Conservation (phyloP, 2,329 filamentous ascomycete genomes). For the Fusarium brachygibbosum region DNA sequence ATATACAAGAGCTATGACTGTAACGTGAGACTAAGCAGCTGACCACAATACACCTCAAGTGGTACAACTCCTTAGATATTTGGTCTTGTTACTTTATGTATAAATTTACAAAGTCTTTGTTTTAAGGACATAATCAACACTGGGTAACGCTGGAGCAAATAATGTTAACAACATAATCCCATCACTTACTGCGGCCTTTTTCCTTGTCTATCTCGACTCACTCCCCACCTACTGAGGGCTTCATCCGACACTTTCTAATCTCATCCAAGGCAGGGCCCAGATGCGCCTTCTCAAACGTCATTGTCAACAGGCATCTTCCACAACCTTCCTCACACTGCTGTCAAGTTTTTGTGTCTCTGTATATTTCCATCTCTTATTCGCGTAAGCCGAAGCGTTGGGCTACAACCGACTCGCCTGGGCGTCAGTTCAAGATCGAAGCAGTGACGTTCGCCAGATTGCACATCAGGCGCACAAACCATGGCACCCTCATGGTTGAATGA, state of each 20-base stretch:
- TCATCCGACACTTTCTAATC: background rate
- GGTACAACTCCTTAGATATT: constrained; percentile 10
- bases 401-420: background rate
- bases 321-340: background rate
- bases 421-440: background rate
- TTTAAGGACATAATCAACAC: constrained; percentile 8
- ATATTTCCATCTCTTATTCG: background rate
- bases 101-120: background rate
- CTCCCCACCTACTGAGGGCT: background rate
- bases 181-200: constrained; percentile 31
- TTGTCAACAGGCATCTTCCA: background rate
- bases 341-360: background rate
- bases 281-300: constrained; percentile 18
- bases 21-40: constrained; percentile 11
- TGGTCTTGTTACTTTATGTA: constrained; percentile 4
- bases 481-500: constrained; percentile 48
- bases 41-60: constrained; percentile 14
- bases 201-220: background rate
- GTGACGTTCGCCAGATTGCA: background rate
- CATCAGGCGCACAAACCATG: constrained; percentile 28
- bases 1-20: background rate
- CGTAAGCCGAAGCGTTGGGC: background rate
- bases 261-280: background rate
- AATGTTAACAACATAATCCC: background rate
- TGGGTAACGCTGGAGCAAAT: background rate